Evolutionary conservation across 1,284 basidiomycete species (phyloP), one percentile per base, ranked within the genome.

Genomic region (Sphagnurus paluster): DNA sequence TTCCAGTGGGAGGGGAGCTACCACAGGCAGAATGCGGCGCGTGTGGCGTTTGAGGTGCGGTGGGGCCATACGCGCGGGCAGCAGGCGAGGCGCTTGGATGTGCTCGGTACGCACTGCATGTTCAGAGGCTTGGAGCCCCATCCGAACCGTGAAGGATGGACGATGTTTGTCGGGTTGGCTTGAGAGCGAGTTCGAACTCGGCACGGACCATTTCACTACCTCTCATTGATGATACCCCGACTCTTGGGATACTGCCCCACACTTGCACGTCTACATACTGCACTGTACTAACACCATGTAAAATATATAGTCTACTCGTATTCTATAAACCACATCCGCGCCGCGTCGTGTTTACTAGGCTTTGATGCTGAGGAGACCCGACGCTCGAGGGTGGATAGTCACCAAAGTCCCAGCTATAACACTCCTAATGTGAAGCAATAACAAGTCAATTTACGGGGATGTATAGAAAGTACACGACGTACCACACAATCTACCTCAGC

Each of bases 401-500:
- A 5, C 79, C 82, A 65, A 79, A 87, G 39, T 87, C 82, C 85
- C 85, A 87, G 50, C 75, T 80, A 53, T 74, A 87, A 55, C 86
- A 88, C 48, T 68, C 66, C 64, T 67, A 30, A 45, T 30, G 16
- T 23, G 23, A 30, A 14, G 28, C 28, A 46, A 23, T 13, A 32
- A 19, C 36, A 20, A 21, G 21, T 17, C 17, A 48, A n/a, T 2
- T 10, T 28, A 3, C 11, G n/a, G 17, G 13, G n/a, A 4, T 14
- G 23, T 25, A 16, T 25, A n/a, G 17, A n/a, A 14, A n/a, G n/a
- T 14, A 33, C 8, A 16, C 20, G 11, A 7, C 81, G 53, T 57
- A 86, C 84, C 48, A 86, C 75, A 59, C 85, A 88, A 54, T 85
- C 82, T 7, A 70, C 69, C 54, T 87, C 74, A 2, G 61, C 47